Base-by-base conservation (phyloP, 371 early-diverging fungal species). In the Haplosporangium sp. region DNA sequence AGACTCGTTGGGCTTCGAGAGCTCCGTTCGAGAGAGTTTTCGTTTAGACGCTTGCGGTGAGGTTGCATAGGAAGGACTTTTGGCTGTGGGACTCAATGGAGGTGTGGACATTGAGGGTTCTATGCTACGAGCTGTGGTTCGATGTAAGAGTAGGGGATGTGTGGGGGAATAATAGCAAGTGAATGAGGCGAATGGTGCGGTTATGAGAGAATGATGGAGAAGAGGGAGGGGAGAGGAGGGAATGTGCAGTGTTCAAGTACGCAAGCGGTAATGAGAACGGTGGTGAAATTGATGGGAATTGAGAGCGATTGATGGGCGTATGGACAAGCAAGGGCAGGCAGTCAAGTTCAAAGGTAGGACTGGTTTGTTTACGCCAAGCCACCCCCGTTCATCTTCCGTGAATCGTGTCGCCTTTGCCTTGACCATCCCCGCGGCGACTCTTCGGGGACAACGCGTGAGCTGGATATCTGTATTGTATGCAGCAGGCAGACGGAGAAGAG, bases 1-100 rank as follows among this genome's bases (percentile, higher is more conserved):
- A 14, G 68, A 71, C 68, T 81, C 81, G 76, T 75, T 74, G 12
- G 81, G 81, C 41, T 75, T 81, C 20, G 66, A 57, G 37, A 70
- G 64, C n/a, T 81, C 72, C 12, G 72, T 40, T n/a, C 60, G 62
- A 10, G 64, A 64, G 36, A 54, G 69, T 13, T 60, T 67, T 60
- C 77, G 67, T 46, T 62, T 69, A 18, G 64, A 50, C 37, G 45
- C 60, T 16, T 48, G 55, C 1, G 71, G 71, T 7, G 76, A 70
- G 18, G 65, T 67, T 38, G 54, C 50, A 36, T 54, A n/a, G 38
- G 69, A 41, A 16, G 64, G 68, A 55, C 72, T 74, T 53, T 51
- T 71, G 29, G 73, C 62, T 48, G 67, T 67, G 14, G 73, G 73
- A 63, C 73, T 73, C 23, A 53, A 57, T n/a, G 73, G 73, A 29